Evolutionary conservation across 2,329 filamentous ascomycete species (phyloP), one percentile per base, ranked within the genome.

Genomic region (Coniochaeta prunicola): DNA sequence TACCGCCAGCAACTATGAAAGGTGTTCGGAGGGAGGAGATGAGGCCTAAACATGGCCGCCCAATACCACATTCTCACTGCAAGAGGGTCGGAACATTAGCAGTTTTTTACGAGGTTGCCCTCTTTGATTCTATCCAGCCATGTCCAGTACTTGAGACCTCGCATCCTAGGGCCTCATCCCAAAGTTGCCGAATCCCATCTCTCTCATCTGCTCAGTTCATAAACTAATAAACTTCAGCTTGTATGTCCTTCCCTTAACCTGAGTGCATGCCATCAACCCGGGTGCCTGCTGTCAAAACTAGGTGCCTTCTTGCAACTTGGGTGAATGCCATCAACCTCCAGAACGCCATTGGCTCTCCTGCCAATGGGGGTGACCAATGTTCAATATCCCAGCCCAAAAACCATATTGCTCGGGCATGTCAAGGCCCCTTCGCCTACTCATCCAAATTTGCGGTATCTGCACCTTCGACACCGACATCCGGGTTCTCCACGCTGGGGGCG

Each of bases 401-500:
- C n/a, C n/a, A n/a, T n/a, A n/a, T n/a, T n/a, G n/a, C n/a, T n/a
- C n/a, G n/a, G n/a, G n/a, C n/a, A n/a, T n/a, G n/a, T n/a, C 42
- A 48, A 54, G 45, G 26, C 58, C 36, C 45, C 56, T 53, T 57
- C 38, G 31, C 58, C 10, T 64, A 63, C 1, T 66, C 65, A 6
- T 65, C 62, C 17, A 61, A 61, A 1, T 60, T 66, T 3, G 61
- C 57, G 4, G 56, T 61, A 24, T 30, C 55, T 2, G 48, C 53
- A 15, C 53, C 26, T 31, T 63, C 61, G 33, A 74, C 70, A 36
- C 71, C 70, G 13, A 64, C 66, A 15, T 69, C 68, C 2, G 65
- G 69, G 56, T 78, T 65, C 12, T 75, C 65, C 2, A 78, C 70
- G 1, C 78, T 82, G 3, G 75, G 78, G 2, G 76, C 73, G 3